Base-by-base conservation (phyloP, 805 yeast species). In the Yarrowia osloensis region DNA sequence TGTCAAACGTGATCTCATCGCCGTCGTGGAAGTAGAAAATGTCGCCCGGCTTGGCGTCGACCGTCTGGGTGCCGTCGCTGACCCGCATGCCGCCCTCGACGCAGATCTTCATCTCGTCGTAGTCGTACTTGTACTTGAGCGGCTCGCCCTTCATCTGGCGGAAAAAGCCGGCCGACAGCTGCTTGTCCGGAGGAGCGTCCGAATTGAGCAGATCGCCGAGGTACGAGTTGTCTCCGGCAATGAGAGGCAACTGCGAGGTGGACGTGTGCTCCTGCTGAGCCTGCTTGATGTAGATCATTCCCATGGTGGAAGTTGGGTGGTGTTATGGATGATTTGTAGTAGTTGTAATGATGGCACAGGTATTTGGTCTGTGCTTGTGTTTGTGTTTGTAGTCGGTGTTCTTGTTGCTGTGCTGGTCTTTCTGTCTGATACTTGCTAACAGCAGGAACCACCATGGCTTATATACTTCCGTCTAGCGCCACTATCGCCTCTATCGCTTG, bases 101-200 rank as follows among this genome's bases (percentile, higher is more conserved):
- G 75, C 86, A 83, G 71, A 88, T 80, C 78, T 88, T 88, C 85
- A 86, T 84, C 78, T 87, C 91, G 74, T 88, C 90, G 77, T 86
- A 84, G 73, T 78, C 79, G 79, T 88, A 88, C 67, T 79, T 76
- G 82, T 88, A 88, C n/a, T 84, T 89, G 74, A 88, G 81, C 59
- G 88, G 84, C 75, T 84, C 86, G 68, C 91, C 91, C 67, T 80
- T 79, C 76, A 86, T 88, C 78, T 88, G 91, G 73, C 80, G 82
- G 83, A 85, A 88, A 80, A 88, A 87, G 65, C 92, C 92, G 74
- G 87, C 81, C 19, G 87, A 77, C 70, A 88, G 84, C 75, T 85
- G 85, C 74, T 86, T 77, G 61, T 84, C 90, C 62, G 80, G 76
- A 71, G 85, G 86, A 66, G 86, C 87, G 29, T 84, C 86, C 22